phyloP scores from a whole-genome alignment of 805 yeast genomes.

The Candida krabiensis region DNA sequence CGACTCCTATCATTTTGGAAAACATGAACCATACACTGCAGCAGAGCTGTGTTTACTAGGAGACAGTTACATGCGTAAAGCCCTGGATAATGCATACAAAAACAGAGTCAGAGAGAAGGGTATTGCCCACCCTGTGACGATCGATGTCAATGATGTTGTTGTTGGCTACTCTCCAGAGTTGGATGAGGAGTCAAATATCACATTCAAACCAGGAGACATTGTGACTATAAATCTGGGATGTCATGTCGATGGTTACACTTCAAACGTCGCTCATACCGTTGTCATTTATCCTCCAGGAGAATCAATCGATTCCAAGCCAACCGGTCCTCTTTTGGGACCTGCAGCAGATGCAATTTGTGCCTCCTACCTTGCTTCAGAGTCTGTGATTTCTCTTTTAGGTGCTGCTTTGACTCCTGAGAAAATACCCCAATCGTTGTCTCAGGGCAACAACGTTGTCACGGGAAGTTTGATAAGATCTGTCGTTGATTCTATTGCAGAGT shows the following conservation, averaged over 20 bases:
- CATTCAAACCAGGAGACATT: conserved; percentile 74
- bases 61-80: conserved; percentile 67
- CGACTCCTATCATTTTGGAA: conserved; percentile 65
- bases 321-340: conserved; percentile 79
- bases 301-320: conserved; percentile 43
- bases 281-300: conserved; percentile 73
- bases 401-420: conserved; percentile 75
- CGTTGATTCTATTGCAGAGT: conserved; percentile 84
- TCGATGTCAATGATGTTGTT: conserved; percentile 79
- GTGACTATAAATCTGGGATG: conserved; percentile 85
- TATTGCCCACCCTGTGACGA: conserved; percentile 85
- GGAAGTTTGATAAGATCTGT: conserved; percentile 70
- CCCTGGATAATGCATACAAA: conserved; percentile 60
- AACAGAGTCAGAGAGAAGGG: conserved; percentile 80
- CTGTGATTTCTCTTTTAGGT: conserved; percentile 76
- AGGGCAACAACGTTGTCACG: conserved; percentile 43
- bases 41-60: conserved; percentile 81
- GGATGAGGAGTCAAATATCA: conserved; percentile 51
- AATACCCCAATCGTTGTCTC: conserved; percentile 51
- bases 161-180: conserved; percentile 86
- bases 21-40: conserved; percentile 47
- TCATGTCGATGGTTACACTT: conserved; percentile 94
- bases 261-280: conserved; percentile 81
- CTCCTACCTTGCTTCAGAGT: conserved; percentile 83
- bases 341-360: conserved; percentile 92